These are phyloP conservation scores for Adansonia digitata DNA, from an alignment of 345 rosid species.

Conservation along the genomic window DNA sequence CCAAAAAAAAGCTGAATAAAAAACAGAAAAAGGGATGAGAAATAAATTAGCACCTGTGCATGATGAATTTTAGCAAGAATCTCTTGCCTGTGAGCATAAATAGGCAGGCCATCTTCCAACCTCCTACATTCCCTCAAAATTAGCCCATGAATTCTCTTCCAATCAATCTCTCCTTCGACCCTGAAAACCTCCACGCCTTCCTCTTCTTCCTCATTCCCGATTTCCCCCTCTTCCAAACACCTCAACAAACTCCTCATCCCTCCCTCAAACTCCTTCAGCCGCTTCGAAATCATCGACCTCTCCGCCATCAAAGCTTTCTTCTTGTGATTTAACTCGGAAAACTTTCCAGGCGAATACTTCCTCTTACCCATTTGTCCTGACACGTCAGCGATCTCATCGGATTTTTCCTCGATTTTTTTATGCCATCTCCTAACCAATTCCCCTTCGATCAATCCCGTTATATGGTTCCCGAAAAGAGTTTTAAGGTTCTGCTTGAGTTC, in stretches of 20 bases:
- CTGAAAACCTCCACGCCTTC: conserved; percentile 30
- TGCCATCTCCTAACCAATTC: conserved; percentile 37
- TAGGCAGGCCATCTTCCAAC: conserved; percentile 72
- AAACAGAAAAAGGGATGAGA: background rate
- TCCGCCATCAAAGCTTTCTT: conserved; percentile 37
- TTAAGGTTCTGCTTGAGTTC: conserved; percentile 37
- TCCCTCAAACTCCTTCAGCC: conserved; percentile 46
- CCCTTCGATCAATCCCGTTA: conserved; percentile 37
- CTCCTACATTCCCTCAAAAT: conserved; percentile 65
- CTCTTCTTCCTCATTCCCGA: background rate
- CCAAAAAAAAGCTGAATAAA: background rate
- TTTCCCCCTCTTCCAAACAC: conserved; percentile 30
- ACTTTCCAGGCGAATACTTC: background rate
- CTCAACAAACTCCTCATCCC: conserved; percentile 49
- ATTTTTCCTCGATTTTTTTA: conserved; percentile 20
- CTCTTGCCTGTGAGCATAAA: conserved; percentile 46
- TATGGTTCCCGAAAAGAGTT: conserved; percentile 32
- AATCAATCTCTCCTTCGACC: conserved; percentile 32
- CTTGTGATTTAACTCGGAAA: conserved; percentile 12
- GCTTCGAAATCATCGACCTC: conserved; percentile 30
- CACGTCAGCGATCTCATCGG: conserved; percentile 24
- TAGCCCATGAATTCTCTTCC: conserved; percentile 48
- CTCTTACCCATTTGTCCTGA: conserved; percentile 1
- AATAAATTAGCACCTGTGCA: conserved; percentile 39
- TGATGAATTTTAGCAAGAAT: conserved; percentile 43